Base-by-base conservation (phyloP, 179 eudicot genomes). In the Spinacia oleracea region DNA sequence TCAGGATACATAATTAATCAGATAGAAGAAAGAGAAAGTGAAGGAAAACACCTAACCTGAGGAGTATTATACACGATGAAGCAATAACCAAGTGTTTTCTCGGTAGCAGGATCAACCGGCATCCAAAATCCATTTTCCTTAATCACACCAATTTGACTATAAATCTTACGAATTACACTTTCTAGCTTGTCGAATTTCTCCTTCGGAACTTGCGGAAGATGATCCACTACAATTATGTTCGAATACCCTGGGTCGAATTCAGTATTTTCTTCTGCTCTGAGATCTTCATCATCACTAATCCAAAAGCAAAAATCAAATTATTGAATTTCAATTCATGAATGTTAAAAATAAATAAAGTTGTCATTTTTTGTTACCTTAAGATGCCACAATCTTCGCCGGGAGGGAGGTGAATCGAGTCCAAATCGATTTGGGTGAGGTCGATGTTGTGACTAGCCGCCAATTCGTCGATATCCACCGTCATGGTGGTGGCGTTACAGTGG, bases 181-280 rank as follows among this genome's bases (percentile, higher is more conserved):
- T 90, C 96, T 2, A 96, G 86, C 72, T 92, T 93, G 11, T 92
- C 97, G 29, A 84, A 93, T 46, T 92, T 92, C 77, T 92, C 98
- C 5, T 68, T 86, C 0, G 92, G 81, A 9, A 93, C 95, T 73
- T 87, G 89, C 0, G 97, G 99, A 40, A 96, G 81, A 86, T 92
- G 92, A 79, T 93, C 99, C 56, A 93, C 97, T 5, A 89, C 90
- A 0, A 96, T 79, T 2, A 93, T 83, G 40, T 93, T 96, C 0
- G 84, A 85, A 23, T 90, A 84, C 0, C 91, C 98, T 56, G 70
- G 83, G 14, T 95, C 97, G 10, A 88, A 89, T 46, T 96, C 99
- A 55, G 86, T 45, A 3, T 78, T 65, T 11, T 87, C 95, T 71
- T 89, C 93, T 35, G 79, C 84, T 34, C 64, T 76, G 25, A 90